These are phyloP conservation scores for Otatea glauca DNA, from an alignment of 176 grass and related monocot genomes.

Conservation along the genomic window DNA sequence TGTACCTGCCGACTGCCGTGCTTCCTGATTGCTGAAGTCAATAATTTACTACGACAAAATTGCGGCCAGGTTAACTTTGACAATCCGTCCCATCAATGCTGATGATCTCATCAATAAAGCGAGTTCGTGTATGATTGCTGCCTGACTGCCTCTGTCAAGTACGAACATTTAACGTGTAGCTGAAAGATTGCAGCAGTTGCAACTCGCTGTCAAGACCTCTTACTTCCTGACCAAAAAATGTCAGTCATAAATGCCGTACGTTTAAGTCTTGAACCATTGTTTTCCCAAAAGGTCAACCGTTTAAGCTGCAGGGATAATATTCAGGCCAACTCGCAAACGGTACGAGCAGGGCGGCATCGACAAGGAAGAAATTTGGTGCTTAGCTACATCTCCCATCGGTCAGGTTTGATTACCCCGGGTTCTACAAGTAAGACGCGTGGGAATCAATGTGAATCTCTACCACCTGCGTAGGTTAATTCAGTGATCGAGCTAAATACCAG, in stretches of 20 bases:
- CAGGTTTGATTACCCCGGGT: not conserved
- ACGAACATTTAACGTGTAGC: constrained; percentile 3
- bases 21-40: not conserved
- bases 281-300: constrained; percentile 25
- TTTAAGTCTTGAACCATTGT: not conserved
- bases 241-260: not conserved
- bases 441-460: constrained; percentile 37
- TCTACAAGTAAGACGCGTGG: not conserved
- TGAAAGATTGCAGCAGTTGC: not conserved
- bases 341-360: not conserved
- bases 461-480: not conserved
- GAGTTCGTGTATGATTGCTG: not conserved
- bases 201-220: constrained; percentile 14
- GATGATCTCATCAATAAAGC: not conserved
- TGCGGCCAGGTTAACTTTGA: not conserved
- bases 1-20: not conserved
- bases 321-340: not conserved
- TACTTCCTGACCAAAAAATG: constrained; percentile 5
- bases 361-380: not conserved
- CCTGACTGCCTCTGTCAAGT: not conserved
- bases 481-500: not conserved
- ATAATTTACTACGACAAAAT: no score
- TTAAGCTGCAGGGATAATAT: not conserved
- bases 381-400: not conserved
- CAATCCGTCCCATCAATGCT: not conserved